A percentile compares a stretch with the other conserved stretches of the same genome.
phyloP scores from a whole-genome alignment of 345 rosid species.

The Alliaria petiolata region DNA sequence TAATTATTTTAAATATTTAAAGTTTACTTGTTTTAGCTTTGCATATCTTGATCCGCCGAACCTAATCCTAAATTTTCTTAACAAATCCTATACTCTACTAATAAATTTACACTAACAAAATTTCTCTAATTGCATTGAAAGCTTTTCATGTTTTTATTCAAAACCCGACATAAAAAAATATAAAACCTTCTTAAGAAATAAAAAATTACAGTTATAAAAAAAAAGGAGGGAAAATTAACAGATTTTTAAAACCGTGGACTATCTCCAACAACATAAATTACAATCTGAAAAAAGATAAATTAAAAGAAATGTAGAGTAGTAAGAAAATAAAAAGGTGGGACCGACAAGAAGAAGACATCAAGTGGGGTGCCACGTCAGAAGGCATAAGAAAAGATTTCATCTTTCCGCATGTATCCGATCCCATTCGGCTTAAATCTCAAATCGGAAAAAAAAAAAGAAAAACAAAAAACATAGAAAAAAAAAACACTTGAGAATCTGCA shows the following conservation, averaged over 20 bases:
- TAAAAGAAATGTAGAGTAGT: neutral
- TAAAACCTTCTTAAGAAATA: neutral
- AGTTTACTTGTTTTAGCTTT: neutral
- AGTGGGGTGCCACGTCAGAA: conserved; percentile 35
- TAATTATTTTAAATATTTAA: no score
- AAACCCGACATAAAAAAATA: neutral
- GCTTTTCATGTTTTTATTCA: neutral
- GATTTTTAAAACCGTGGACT: neutral
- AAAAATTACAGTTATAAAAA: neutral
- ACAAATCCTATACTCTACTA: no score
- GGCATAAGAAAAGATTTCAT: conserved; percentile 33
- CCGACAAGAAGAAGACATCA: conserved; percentile 24
- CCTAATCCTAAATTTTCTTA: conserved; percentile 4
- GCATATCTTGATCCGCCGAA: conserved; percentile 17
- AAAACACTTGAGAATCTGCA: conserved; percentile 18
- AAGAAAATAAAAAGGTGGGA: conserved; percentile 14
- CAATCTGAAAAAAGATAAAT: neutral
- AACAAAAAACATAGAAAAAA: neutral
- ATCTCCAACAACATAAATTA: neutral
- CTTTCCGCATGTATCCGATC: conserved; percentile 31
- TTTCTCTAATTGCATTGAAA: neutral
- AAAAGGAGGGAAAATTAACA: neutral
- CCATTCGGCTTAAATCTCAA: conserved; percentile 26
- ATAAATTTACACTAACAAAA: neutral
- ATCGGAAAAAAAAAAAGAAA: neutral